phyloP scores from a whole-genome alignment of 202 grass and related monocot species.

The Digitaria exilis region DNA sequence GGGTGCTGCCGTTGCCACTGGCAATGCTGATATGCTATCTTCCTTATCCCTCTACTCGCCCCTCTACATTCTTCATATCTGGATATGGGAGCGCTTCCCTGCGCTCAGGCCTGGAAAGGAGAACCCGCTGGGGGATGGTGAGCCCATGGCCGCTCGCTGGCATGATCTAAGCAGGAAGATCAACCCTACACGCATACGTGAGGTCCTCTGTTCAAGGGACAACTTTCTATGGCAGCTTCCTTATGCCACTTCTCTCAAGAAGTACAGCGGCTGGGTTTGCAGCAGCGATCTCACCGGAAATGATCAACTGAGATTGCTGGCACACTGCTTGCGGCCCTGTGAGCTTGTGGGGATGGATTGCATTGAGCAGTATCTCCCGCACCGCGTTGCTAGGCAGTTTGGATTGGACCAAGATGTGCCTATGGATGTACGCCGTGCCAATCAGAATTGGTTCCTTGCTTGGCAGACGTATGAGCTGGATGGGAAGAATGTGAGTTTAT shows the following conservation, averaged over 20 bases:
- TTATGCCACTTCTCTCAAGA: constrained; percentile 36
- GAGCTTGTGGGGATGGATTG: constrained; percentile 83
- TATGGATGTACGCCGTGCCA: constrained; percentile 48
- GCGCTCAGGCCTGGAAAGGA: constrained; percentile 50
- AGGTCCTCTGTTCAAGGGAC: constrained; percentile 37
- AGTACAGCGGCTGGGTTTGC: constrained; percentile 46
- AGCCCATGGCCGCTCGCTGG: constrained; percentile 71
- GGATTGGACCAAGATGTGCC: constrained; percentile 95
- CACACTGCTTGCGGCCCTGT: constrained; percentile 61
- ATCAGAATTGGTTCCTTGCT: constrained; percentile 58
- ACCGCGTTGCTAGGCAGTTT: constrained; percentile 89
- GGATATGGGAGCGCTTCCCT: constrained; percentile 88
- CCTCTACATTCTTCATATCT: constrained; percentile 77
- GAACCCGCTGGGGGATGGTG: constrained; percentile 35
- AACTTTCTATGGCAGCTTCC: constrained; percentile 65
- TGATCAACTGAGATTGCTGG: constrained; percentile 55
- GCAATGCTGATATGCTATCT: constrained; percentile 24
- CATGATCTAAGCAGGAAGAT: constrained; percentile 72
- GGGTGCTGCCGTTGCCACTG: background rate
- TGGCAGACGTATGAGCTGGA: constrained; percentile 78
- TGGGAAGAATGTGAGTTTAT: constrained; percentile 61
- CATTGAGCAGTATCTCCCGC: constrained; percentile 86
- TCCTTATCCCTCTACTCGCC: constrained; percentile 67
- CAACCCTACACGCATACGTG: constrained; percentile 37
- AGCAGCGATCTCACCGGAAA: constrained; percentile 47